Conservation (phyloP, 1,284 basidiomycete species). For the Gymnopus androsaceus region DNA sequence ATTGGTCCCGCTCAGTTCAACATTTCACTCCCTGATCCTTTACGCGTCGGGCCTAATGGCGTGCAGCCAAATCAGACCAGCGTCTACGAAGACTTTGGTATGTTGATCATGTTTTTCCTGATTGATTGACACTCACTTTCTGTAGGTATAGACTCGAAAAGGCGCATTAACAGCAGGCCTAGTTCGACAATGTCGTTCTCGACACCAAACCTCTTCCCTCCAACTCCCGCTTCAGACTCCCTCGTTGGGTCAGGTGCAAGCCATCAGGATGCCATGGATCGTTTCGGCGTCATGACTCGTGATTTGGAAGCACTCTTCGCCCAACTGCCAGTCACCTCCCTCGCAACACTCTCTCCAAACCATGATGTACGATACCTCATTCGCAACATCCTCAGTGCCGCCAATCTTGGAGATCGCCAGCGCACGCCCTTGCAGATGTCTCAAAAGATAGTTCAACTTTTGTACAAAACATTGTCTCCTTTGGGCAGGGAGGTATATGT, state of each 20-base stretch:
- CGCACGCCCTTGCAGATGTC: constrained; percentile 91
- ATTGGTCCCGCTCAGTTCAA: constrained; percentile 48
- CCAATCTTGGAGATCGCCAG: constrained; percentile 77
- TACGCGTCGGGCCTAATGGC: constrained; percentile 85
- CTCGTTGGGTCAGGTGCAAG: constrained; percentile 39
- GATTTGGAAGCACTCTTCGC: constrained; percentile 82
- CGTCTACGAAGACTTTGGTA: constrained; percentile 96
- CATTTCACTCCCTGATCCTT: constrained; percentile 82
- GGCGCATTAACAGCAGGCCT: constrained; percentile 61
- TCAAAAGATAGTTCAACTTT: constrained; percentile 87
- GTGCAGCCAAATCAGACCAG: constrained; percentile 81
- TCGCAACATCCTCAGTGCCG: constrained; percentile 79
- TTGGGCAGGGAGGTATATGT: constrained; percentile 92
- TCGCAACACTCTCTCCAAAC: constrained; percentile 73
- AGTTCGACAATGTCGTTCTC: constrained; percentile 64
- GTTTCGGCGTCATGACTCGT: constrained; percentile 71
- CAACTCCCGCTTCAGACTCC: constrained; percentile 52
- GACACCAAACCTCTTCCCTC: constrained; percentile 42
- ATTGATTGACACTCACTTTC: background rate
- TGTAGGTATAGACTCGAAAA: constrained; percentile 54
- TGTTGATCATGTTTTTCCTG: constrained; percentile 24
- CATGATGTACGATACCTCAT: constrained; percentile 87
- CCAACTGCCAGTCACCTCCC: constrained; percentile 66
- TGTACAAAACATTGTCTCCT: constrained; percentile 84
- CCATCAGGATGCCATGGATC: constrained; percentile 77